Base-by-base conservation (phyloP, 2,329 filamentous ascomycete species). In the Trichoderma sp. region DNA sequence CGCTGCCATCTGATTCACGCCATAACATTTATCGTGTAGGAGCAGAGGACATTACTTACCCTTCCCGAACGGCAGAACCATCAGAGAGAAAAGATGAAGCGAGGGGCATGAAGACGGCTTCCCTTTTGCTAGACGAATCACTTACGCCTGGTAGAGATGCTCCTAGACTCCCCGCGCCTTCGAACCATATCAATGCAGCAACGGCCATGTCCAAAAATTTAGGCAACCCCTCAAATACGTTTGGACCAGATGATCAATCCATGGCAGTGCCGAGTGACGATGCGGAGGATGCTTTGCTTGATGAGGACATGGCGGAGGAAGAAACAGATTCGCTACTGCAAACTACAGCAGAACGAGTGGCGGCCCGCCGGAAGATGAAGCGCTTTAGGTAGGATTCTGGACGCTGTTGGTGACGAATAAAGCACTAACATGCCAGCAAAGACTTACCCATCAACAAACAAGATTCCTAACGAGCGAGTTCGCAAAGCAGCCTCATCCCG, bases 391-490 rank as follows among this genome's bases (percentile, higher is more conserved):
- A 84, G 79, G 68, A 32, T 30, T 28, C 34, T 18, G 21, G 54
- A 5, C 6, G 49, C 26, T 18, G n/a, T 37, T 37, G 52, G n/a
- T 11, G 28, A 58, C 10, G 52, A n/a, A 24, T 10, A 18, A 34
- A 54, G 10, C n/a, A 54, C 63, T 66, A 58, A 66, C 39, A 26
- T 37, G n/a, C 56, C 28, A 11, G 59, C 34, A 43, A 75, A 96
- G 94, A 73, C 89, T 98, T 72, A 97, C 94, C 1, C 94, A 97
- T 79, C 95, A 96, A 75, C 95, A 98, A 84, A 97, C 95, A n/a
- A 90, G 95, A 16, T 98, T 97, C 75, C 83, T 98, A 68, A 97
- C 97, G 93, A 97, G 93, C 80, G 94, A 98, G 78, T 98, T 97
- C 76, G 92, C 94, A 68, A 94, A 96, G 75, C 94, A 98, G 77